These are phyloP conservation scores for Castanopsis chinensis DNA, from an alignment of 306 rosid genomes.

Conservation along the genomic window DNA sequence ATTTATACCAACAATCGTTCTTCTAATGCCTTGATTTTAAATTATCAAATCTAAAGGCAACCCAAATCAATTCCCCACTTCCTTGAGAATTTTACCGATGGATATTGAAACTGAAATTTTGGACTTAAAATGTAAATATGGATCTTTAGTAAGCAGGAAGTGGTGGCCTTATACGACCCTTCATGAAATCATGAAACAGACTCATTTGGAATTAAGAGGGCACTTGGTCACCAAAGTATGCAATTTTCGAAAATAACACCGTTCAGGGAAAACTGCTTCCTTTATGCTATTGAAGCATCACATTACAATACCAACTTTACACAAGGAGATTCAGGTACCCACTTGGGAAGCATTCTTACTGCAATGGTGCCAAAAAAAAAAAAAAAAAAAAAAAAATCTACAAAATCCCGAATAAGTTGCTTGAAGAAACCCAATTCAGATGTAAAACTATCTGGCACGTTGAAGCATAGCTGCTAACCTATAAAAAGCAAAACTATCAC, in stretches of 20 bases:
- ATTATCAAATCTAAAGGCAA: too few relatives aligned
- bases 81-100: too few relatives aligned
- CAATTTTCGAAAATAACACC: background rate
- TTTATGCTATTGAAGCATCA: conserved; percentile 1
- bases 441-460: conserved; percentile 22
- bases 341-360: conserved; percentile 21
- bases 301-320: conserved; percentile 1
- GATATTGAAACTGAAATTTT: background rate
- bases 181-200: background rate
- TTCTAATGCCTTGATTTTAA: too few relatives aligned
- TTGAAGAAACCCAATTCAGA: background rate
- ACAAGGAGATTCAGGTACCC: background rate
- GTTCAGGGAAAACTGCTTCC: background rate
- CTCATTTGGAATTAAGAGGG: background rate
- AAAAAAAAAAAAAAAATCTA: conserved; percentile 21
- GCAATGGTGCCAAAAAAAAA: conserved; percentile 22
- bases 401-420: conserved; percentile 11
- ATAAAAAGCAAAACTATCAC: conserved; percentile 15
- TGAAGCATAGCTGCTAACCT: conserved; percentile 19
- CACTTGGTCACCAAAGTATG: background rate
- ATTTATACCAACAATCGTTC: too few relatives aligned
- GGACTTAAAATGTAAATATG: background rate
- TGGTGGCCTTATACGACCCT: background rate
- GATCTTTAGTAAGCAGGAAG: background rate
- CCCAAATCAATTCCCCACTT: too few relatives aligned